phyloP scores from a whole-genome alignment of 306 rosid species.

The Quercus ilex region DNA sequence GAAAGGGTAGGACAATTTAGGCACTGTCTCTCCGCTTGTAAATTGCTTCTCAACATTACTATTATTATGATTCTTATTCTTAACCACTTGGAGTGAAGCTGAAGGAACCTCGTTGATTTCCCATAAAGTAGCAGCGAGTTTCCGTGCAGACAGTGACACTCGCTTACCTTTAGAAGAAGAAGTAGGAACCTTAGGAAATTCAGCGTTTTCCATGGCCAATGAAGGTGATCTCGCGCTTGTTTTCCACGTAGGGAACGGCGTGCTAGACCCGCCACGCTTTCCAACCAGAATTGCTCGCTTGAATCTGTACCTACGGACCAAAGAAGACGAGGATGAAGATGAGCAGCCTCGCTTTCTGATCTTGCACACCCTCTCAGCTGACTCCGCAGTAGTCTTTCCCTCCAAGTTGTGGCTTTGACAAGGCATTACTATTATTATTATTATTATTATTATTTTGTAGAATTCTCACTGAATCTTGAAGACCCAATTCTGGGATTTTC shows the following conservation, averaged over 20 bases:
- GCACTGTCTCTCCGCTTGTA: conserved; percentile 29
- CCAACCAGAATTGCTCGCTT: conserved; percentile 53
- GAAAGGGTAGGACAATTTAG: conserved; percentile 33
- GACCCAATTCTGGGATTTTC: conserved; percentile 15
- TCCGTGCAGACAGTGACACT: conserved; percentile 60
- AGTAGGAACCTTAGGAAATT: conserved; percentile 8
- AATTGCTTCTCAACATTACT: background rate
- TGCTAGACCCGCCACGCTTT: conserved; percentile 56
- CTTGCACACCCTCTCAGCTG: conserved; percentile 31
- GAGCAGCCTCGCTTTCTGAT: conserved; percentile 64
- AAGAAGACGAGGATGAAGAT: conserved; percentile 56
- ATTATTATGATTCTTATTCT: background rate
- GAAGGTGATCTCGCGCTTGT: conserved; percentile 25
- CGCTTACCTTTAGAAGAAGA: conserved; percentile 38
- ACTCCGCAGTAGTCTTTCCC: background rate
- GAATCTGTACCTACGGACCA: conserved; percentile 46
- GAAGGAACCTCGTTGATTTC: conserved; percentile 55
- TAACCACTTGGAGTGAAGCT: conserved; percentile 28
- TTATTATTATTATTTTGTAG: background rate
- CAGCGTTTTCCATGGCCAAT: conserved; percentile 3
- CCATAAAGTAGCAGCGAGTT: conserved; percentile 82
- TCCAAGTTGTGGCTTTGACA: conserved; percentile 19
- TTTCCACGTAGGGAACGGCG: conserved; percentile 76
- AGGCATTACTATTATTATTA: conserved; percentile 39
- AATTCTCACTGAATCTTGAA: conserved; percentile 13